Percentiles rank a stretch among this genome's conserved stretches.
Conservation (phyloP, 2,329 filamentous ascomycete genomes). For the Didymella segeticola region DNA sequence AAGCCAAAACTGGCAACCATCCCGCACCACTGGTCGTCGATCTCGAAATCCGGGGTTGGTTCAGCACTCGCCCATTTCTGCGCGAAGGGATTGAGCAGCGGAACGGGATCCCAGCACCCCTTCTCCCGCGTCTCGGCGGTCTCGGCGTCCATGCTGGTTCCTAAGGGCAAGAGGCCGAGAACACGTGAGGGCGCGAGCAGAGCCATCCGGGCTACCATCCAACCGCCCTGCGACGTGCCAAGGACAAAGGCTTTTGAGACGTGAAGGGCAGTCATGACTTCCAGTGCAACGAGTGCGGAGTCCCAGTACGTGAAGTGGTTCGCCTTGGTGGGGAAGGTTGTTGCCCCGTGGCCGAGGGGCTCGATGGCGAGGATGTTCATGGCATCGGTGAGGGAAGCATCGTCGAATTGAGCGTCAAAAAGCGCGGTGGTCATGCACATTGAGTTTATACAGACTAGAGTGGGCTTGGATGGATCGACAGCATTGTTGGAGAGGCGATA, state of each 20-base stretch:
- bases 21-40: conserved; percentile 52
- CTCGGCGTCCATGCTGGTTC: conserved; percentile 60
- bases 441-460: conserved; percentile 19
- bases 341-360: conserved; percentile 59
- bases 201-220: conserved; percentile 16
- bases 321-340: conserved; percentile 27
- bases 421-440: conserved; percentile 23
- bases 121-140: conserved; percentile 52
- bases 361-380: conserved; percentile 61
- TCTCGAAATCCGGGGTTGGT: conserved; percentile 52
- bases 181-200: conserved; percentile 42
- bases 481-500: conserved; percentile 19
- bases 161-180: conserved; percentile 59
- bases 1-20: conserved; percentile 57
- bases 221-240: conserved; percentile 15
- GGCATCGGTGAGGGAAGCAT: conserved; percentile 38
- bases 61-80: conserved; percentile 49
- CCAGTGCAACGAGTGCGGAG: conserved; percentile 8
- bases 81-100: conserved; percentile 44
- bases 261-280: conserved; percentile 11
- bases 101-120: conserved; percentile 57
- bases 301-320: conserved; percentile 20
- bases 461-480: conserved; percentile 13
- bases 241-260: conserved; percentile 10
- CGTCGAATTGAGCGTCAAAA: conserved; percentile 45